Conservation (phyloP, 2,329 filamentous ascomycete species). For the Zymoseptoria passerinii region DNA sequence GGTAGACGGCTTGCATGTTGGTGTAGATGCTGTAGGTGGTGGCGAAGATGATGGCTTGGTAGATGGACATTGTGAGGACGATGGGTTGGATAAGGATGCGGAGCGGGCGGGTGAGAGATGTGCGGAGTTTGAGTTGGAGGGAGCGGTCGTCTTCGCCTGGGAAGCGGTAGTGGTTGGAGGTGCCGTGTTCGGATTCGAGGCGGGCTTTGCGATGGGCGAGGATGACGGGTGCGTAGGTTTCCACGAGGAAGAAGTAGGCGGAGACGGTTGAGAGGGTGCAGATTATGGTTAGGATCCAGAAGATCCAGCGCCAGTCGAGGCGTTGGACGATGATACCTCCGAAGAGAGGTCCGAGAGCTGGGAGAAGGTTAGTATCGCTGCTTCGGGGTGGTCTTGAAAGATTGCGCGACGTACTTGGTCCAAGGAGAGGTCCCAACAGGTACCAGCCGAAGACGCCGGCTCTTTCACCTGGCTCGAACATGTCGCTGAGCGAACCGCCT, state of each 20-base stretch:
- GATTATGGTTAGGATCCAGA: conserved; percentile 40
- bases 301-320: conserved; percentile 42
- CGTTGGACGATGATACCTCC: conserved; percentile 39
- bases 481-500: conserved; percentile 45
- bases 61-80: conserved; percentile 38
- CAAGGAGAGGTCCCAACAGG: conserved; percentile 37
- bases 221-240: conserved; percentile 39
- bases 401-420: conserved; percentile 15
- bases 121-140: conserved; percentile 29
- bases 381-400: not conserved
- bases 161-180: conserved; percentile 35
- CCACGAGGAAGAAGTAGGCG: conserved; percentile 38
- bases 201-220: conserved; percentile 30
- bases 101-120: conserved; percentile 34
- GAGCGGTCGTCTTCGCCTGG: conserved; percentile 37
- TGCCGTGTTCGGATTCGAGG: conserved; percentile 29
- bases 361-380: not conserved
- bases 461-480: conserved; percentile 41
- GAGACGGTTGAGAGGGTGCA: conserved; percentile 35
- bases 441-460: conserved; percentile 42
- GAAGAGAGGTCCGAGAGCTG: conserved; percentile 34
- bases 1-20: conserved; percentile 42
- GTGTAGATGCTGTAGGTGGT: conserved; percentile 43
- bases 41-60: conserved; percentile 41
- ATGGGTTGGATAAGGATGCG: conserved; percentile 40